Evolutionary conservation across 2,329 filamentous ascomycete species (phyloP), one percentile per base, ranked within the genome.

Genomic region (Fonsecaea pedrosoi): DNA sequence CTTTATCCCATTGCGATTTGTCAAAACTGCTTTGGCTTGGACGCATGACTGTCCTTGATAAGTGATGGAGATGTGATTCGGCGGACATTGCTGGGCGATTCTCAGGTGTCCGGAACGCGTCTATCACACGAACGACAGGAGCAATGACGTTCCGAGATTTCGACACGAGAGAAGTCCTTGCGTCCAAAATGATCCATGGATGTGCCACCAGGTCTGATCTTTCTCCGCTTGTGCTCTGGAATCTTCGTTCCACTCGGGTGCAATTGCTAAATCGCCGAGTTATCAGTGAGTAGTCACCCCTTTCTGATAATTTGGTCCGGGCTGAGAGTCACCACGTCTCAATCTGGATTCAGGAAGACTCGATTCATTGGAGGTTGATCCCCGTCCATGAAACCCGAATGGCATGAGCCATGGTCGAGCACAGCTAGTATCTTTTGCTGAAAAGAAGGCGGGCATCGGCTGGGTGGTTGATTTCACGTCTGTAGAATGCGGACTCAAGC

Each of bases 1-100:
- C 10, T 71, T 64, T 42, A 35, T 69, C 21, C 69, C 69, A 2
- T 18, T 66, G 8, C 60, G 59, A 30, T 42, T 68, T 6, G 10
- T 67, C 34, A 48, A 9, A n/a, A 53, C n/a, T 25, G 45, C 18
- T 3, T 18, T 25, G 18, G 18, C 18, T 25, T 50, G 45, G 45
- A 50, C 42, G 6, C 42, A 21, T 21, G 42, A 21, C n/a, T 18
- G 15, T 25, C 2, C 18, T 25, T 50, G 18, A 50, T 21, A 10
- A 8, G 9, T 25, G 18, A 3, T 21, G 45, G 25, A 21, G 21
- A 50, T 9, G 42, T 50, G 45, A 50, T 50, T 25, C 8, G 21
- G 34, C 25, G 25, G 25, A 40, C 32, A 21, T 40, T 12, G 37
- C 37, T 58, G 32, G 42, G 15, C 32, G 9, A 25, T 25, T 12